Evolutionary conservation across 2,329 filamentous ascomycete species (phyloP).

Genomic region (Fusarium abutilonis): DNA sequence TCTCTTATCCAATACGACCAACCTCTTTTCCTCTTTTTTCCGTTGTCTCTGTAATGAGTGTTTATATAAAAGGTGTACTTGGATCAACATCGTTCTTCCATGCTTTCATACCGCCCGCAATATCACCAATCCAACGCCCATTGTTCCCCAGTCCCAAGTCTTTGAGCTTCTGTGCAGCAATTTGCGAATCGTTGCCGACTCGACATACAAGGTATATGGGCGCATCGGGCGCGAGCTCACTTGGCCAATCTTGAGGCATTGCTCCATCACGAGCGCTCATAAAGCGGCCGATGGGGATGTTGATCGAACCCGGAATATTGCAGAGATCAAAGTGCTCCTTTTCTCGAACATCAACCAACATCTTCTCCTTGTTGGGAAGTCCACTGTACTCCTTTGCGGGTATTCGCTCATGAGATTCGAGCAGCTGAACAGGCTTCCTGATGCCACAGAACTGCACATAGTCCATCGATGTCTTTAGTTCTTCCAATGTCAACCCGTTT

Average conservation of each 20-base stretch:
- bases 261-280: conserved; percentile 58
- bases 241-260: conserved; percentile 53
- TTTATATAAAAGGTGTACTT: conserved; percentile 63
- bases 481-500: conserved; percentile 67
- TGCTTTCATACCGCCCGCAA: conserved; percentile 74
- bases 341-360: conserved; percentile 85
- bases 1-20: conserved; percentile 40
- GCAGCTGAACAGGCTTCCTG: conserved; percentile 60
- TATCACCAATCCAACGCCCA: conserved; percentile 73
- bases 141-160: conserved; percentile 64
- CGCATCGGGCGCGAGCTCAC: conserved; percentile 52
- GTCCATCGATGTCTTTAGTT: conserved; percentile 73
- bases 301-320: conserved; percentile 78
- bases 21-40: conserved; percentile 31
- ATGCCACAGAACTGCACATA: conserved; percentile 89
- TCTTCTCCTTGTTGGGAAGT: conserved; percentile 51
- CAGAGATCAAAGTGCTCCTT: conserved; percentile 86
- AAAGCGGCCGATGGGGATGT: conserved; percentile 68
- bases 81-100: conserved; percentile 77
- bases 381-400: conserved; percentile 68
- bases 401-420: conserved; percentile 73
- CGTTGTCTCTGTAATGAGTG: background rate
- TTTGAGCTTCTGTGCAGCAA: conserved; percentile 72
- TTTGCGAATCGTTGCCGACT: conserved; percentile 81
- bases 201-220: conserved; percentile 79